A percentile compares a stretch with the other conserved stretches of the same genome.
These are phyloP conservation scores for Liriodendron chinense DNA, from an alignment of 164 flowering plant genomes.

Conservation along the genomic window DNA sequence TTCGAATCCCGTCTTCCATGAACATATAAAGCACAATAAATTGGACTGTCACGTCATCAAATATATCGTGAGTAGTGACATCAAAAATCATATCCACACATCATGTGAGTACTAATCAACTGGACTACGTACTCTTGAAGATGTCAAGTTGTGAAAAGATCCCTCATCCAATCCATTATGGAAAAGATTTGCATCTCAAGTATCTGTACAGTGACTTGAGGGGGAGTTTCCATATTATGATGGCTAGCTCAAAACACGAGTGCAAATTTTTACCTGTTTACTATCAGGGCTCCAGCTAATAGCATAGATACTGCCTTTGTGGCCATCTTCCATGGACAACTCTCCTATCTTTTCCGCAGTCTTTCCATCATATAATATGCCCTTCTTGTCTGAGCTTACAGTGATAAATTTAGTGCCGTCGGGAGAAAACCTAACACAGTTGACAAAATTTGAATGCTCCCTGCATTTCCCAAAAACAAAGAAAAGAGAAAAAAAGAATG, in stretches of 20 bases:
- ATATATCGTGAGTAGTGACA: too few relatives aligned
- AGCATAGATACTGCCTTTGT: conserved; percentile 93
- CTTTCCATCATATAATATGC: conserved; percentile 83
- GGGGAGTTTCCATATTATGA: too few relatives aligned
- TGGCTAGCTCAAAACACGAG: neutral
- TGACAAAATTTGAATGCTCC: conserved; percentile 93
- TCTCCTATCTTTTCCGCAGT: conserved; percentile 83
- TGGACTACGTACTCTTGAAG: too few relatives aligned
- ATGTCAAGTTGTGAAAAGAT: too few relatives aligned
- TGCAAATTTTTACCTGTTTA: conserved; percentile 47
- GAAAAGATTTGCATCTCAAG: too few relatives aligned
- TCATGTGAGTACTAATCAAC: too few relatives aligned
- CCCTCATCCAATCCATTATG: too few relatives aligned
- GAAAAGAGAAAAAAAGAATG: neutral
- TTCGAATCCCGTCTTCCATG: too few relatives aligned
- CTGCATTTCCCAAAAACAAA: conserved; percentile 36
- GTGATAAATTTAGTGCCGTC: conserved; percentile 91
- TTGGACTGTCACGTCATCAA: too few relatives aligned
- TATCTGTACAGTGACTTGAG: too few relatives aligned
- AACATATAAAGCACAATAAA: too few relatives aligned
- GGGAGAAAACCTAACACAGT: conserved; percentile 88
- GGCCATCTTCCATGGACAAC: conserved; percentile 79
- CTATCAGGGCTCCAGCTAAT: conserved; percentile 97
- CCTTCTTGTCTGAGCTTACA: conserved; percentile 96
- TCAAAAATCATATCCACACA: too few relatives aligned